Base-by-base conservation (phyloP, 352 stramenopile species). In the Globisporangium nunn region DNA sequence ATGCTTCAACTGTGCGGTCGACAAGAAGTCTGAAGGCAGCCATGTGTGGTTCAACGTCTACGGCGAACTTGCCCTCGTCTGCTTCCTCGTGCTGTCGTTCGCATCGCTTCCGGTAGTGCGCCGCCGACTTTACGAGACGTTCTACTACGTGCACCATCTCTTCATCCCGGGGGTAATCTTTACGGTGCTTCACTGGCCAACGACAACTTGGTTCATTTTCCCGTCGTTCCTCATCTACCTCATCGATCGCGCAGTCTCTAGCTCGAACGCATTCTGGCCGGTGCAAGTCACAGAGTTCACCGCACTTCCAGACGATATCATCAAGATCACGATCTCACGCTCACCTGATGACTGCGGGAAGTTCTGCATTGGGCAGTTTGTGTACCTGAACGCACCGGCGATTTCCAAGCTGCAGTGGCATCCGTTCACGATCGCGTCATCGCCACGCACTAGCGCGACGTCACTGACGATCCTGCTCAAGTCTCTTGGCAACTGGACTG, bases 321-420 rank as follows among this genome's bases (percentile, higher is more conserved):
- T 79, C 52, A 70, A 77, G 55, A 46, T 85, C 45, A 63, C 70
- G 29, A 52, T 85, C 39, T 44, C 59, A 12, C 66, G 64, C 0
- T 67, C 63, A 12, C 11, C 58, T 0, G 41, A 52, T 7, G 37
- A 49, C 14, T 54, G 61, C 15, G 61, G 60, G 6, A 31, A 49
- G 28, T 85, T 67, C 63, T 17, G 61, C 3, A 59, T 79, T 40
- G 72, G 72, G 5, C 67, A 80, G 46, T 76, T 81, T 40, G 55
- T 82, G 23, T 82, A 81, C 58, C 18, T 82, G 29, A 78, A 76
- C 39, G 69, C 67, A 1, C 74, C 71, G 0, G 23, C 63, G 10
- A 64, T 84, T 48, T 80, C 72, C 18, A 79, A 74, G 62, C 56
- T 72, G 3, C 69, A 85, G 58, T 85, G 72, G 74, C 74, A 85